These are phyloP conservation scores for Didymellaceae sp. DNA, from an alignment of 2,329 filamentous ascomycete genomes.

Conservation along the genomic window DNA sequence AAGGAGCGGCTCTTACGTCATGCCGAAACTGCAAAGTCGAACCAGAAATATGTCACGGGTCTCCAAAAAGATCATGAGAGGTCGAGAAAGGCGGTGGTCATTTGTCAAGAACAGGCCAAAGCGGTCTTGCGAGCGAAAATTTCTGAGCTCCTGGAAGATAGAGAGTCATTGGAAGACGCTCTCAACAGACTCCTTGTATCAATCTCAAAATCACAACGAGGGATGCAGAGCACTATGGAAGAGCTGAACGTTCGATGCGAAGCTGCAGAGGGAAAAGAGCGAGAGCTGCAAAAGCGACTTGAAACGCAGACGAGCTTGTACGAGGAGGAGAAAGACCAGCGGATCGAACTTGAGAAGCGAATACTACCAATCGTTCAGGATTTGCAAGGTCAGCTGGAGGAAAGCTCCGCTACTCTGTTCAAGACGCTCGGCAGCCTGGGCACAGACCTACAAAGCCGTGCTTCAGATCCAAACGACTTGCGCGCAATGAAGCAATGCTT, in stretches of 20 bases:
- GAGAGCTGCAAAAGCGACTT: constrained; percentile 20
- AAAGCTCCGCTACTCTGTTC: constrained; percentile 23
- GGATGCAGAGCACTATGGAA: constrained; percentile 22
- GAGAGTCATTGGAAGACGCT: constrained; percentile 19
- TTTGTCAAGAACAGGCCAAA: constrained; percentile 23
- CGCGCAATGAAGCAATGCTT: constrained; percentile 27
- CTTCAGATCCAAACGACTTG: constrained; percentile 1
- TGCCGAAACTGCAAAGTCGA: constrained; percentile 21
- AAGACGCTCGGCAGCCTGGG: not conserved
- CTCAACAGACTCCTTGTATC: constrained; percentile 18
- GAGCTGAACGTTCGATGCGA: constrained; percentile 24
- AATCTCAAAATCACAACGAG: constrained; percentile 19
- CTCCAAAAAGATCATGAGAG: constrained; percentile 38
- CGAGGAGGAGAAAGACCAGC: constrained; percentile 30
- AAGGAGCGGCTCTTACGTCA: constrained; percentile 13
- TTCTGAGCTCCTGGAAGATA: constrained; percentile 31
- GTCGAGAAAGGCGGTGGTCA: constrained; percentile 19
- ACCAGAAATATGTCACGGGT: constrained; percentile 36
- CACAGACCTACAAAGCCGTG: constrained; percentile 9
- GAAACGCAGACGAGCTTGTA: constrained; percentile 16
- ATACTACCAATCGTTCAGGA: constrained; percentile 23
- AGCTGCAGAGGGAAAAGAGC: constrained; percentile 22
- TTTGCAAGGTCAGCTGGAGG: constrained; percentile 23
- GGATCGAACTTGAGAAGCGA: constrained; percentile 30
- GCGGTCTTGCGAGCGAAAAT: constrained; percentile 24